Percentiles rank a stretch among this genome's conserved stretches.
Evolutionary conservation across 257 asterid species (phyloP).

Genomic region (Perilla frutescens): DNA sequence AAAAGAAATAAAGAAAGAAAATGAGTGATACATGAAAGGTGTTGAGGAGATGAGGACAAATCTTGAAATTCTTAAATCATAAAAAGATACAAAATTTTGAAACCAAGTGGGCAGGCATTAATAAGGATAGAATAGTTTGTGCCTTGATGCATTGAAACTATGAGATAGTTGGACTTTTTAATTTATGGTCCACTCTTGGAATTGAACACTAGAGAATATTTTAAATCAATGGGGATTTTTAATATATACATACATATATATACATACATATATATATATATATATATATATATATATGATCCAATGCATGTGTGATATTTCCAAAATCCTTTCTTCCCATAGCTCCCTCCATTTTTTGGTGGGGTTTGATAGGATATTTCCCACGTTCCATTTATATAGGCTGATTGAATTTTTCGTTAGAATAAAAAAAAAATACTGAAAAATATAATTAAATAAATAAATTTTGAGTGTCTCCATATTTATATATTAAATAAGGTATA

Average conservation of each 20-base stretch:
- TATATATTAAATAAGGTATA: no score
- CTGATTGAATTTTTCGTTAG: no score
- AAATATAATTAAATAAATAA: no score
- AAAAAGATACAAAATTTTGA: constrained; percentile 30
- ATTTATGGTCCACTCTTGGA: constrained; percentile 52
- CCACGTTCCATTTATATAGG: no score
- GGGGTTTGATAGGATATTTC: no score
- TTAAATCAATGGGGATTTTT: constrained; percentile 15
- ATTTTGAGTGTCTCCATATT: no score
- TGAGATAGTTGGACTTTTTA: constrained; percentile 34
- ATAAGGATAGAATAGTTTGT: constrained; percentile 49
- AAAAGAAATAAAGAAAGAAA: neutral
- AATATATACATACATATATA: no score
- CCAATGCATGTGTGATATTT: constrained; percentile 17
- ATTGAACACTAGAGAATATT: constrained; percentile 34
- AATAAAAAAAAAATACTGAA: no score
- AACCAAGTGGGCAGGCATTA: constrained; percentile 49
- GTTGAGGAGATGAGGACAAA: constrained; percentile 41
- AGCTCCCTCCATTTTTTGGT: neutral
- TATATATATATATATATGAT: no score
- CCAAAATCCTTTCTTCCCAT: neutral
- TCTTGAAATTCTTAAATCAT: constrained; percentile 39
- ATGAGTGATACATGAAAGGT: constrained; percentile 27
- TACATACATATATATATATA: no score
- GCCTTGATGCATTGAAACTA: constrained; percentile 56